These are phyloP conservation scores for Penicillium herquei DNA, from an alignment of 495 filamentous ascomycete genomes.

Conservation along the genomic window DNA sequence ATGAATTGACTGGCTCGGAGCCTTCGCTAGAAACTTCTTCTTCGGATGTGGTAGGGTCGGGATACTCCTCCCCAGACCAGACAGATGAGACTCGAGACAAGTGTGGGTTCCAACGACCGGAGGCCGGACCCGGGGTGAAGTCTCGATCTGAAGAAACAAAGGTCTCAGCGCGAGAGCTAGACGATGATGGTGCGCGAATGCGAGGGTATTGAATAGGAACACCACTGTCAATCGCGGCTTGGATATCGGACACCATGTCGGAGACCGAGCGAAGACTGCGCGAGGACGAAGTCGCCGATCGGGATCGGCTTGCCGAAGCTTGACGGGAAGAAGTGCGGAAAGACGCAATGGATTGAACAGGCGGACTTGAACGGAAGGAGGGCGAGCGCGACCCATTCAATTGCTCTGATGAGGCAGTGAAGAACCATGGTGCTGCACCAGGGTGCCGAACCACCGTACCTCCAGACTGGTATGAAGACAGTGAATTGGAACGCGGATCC, in stretches of 20 bases:
- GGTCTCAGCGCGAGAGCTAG: slow-evolving; percentile 46
- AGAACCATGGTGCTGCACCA: slow-evolving; percentile 37
- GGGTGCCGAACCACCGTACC: slow-evolving; percentile 47
- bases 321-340: slow-evolving; percentile 31
- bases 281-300: slow-evolving; percentile 40
- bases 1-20: background rate
- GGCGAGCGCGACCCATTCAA: slow-evolving; percentile 31
- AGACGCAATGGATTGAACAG: slow-evolving; percentile 29
- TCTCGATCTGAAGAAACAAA: slow-evolving; percentile 33
- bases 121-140: slow-evolving; percentile 35
- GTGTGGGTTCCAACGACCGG: slow-evolving; percentile 67
- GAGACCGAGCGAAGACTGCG: slow-evolving; percentile 36
- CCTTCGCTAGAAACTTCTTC: background rate
- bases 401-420: slow-evolving; percentile 36
- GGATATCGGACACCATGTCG: slow-evolving; percentile 28
- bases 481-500: slow-evolving; percentile 40
- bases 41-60: slow-evolving; percentile 1
- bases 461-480: slow-evolving; percentile 49
- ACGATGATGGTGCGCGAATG: slow-evolving; percentile 46
- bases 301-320: slow-evolving; percentile 34
- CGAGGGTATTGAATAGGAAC: slow-evolving; percentile 49
- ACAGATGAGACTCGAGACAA: slow-evolving; percentile 72
- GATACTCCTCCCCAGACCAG: slow-evolving; percentile 45
- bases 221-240: slow-evolving; percentile 37
- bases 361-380: slow-evolving; percentile 42